Evolutionary conservation across 768 basidiomycete genomes (phyloP).

Genomic region (Mycena venus): DNA sequence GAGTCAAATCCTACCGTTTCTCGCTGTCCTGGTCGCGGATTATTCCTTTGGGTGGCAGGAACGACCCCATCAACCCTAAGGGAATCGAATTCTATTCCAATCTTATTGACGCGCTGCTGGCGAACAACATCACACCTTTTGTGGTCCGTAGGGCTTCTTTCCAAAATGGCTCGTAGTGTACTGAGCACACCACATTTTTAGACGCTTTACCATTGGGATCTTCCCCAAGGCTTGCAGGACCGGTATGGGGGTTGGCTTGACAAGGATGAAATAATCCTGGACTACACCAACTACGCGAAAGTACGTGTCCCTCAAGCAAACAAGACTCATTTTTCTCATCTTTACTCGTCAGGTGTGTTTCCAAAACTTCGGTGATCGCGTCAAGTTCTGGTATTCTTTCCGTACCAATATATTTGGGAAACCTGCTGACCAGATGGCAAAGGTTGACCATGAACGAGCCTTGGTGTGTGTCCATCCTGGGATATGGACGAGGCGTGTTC

Average conservation of each 20-base stretch:
- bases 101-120: conserved; percentile 76
- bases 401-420: conserved; percentile 28
- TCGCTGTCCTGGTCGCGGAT: conserved; percentile 83
- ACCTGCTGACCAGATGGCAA: conserved; percentile 6
- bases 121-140: conserved; percentile 75
- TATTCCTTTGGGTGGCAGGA: conserved; percentile 79
- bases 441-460: conserved; percentile 86
- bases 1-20: conserved; percentile 82
- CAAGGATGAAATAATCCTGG: conserved; percentile 76
- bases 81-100: conserved; percentile 80
- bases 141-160: conserved; percentile 58
- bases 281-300: conserved; percentile 71
- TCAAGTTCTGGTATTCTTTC: conserved; percentile 73
- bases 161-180: conserved; percentile 10
- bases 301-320: conserved; percentile 45
- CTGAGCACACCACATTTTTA: conserved; percentile 39
- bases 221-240: conserved; percentile 81
- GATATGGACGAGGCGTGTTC: conserved; percentile 80
- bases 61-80: conserved; percentile 78
- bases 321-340: not conserved
- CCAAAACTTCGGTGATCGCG: conserved; percentile 79
- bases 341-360: conserved; percentile 70
- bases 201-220: conserved; percentile 86
- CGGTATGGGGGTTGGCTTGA: conserved; percentile 84
- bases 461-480: conserved; percentile 77